Evolutionary conservation across 257 asterid species (phyloP), one percentile per base, ranked within the genome.

Genomic region (Solanum megistacrolobum): DNA sequence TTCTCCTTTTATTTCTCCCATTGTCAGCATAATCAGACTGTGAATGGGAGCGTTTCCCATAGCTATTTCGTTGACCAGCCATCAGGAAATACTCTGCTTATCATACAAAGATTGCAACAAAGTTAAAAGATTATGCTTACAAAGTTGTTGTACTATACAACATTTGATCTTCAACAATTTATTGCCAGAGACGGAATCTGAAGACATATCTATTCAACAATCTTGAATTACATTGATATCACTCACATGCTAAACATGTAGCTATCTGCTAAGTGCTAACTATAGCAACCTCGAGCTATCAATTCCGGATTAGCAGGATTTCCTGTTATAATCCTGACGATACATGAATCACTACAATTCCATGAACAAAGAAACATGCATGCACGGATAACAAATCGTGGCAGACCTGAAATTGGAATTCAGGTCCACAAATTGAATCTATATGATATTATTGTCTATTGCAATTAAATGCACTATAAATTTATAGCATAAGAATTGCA

Each of bases 21-120:
- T 91, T 88, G 83, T 93, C 98, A 14, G 93, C 76, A 88, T 91
- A 92, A 43, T 93, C 96, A 23, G 95, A 92, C 66, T 91, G 95
- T 12, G 96, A 92, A 92, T 91, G 93, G 81, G 98, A 88, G 78
- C 98, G 94, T 88, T 71, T 96, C 60, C 98, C 98, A 81, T 94
- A 92, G 90, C 89, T 92, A 68, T 94, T 95, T 90, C 98, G 92
- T 88, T 92, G 98, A 76, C 99, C 98, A 90, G 98, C 94, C 99
- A 97, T 97, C 81, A 92, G 92, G 90, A 87, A 88, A 92, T 27
- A 13, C 55, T 39, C 35, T 78, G 84, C 60, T 78, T 41, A 78
- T 78, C 84, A 43, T 43, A 25, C 16, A 27, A 25, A 78, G 13
- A 12, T 16, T 78, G 36, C 36, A 39, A 39, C 60, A 76, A 55